Conservation (phyloP, 2,329 filamentous ascomycete genomes). For the Scytalidium lignicola region DNA sequence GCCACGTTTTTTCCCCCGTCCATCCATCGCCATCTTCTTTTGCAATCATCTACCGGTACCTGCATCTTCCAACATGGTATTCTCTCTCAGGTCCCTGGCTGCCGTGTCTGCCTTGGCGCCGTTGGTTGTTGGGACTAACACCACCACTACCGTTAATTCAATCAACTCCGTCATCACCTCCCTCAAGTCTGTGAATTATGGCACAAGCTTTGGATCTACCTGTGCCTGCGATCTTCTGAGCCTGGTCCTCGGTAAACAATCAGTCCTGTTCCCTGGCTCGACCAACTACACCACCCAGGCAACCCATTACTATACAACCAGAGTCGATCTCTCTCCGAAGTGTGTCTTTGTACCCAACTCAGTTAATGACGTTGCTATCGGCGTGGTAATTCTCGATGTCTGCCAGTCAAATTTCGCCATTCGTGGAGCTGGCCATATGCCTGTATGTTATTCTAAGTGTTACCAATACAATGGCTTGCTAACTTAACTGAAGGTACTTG, state of each 20-base stretch:
- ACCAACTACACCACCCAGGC: conserved; percentile 2
- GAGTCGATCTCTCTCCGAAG: conserved; percentile 2
- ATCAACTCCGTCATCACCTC: conserved; percentile 12
- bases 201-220: neutral
- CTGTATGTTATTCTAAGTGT: neutral
- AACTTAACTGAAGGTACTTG: conserved; percentile 1
- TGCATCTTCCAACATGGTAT: neutral
- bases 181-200: conserved; percentile 8
- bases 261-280: neutral
- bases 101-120: neutral
- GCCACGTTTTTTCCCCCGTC: neutral
- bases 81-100: neutral
- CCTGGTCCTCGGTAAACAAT: neutral
- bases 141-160: conserved; percentile 5
- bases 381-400: conserved; percentile 1
- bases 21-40: neutral
- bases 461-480: neutral
- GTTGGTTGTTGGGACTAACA: neutral
- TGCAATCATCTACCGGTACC: neutral
- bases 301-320: conserved; percentile 2
- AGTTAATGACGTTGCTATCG: conserved; percentile 1
- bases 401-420: conserved; percentile 7
- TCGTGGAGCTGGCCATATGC: conserved; percentile 7
- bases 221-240: neutral
- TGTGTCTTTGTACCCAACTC: conserved; percentile 4